Base-by-base conservation (phyloP, 2,329 filamentous ascomycete species). In the Aspergillus udagawae region DNA sequence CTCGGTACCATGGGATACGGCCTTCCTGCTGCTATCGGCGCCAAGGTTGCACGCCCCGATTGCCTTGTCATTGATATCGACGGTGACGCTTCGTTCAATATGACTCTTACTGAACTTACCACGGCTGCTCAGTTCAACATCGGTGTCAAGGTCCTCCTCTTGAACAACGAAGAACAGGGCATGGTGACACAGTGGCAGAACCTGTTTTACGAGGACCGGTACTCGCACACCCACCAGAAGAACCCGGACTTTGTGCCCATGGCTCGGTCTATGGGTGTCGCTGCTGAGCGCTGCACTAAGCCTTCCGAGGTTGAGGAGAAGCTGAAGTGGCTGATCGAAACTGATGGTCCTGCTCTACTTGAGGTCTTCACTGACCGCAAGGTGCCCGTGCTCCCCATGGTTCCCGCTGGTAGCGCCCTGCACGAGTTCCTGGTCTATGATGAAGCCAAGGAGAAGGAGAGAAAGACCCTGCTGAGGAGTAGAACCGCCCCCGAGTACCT, bases 181-280 rank as follows among this genome's bases (percentile, higher is more conserved):
- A 97, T 97, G 93, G 92, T 97, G 47, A 97, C 92, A 1, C 93
- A 97, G 79, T 97, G 93, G 93, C 93, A 97, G 78, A 92, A 91
- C 68, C 86, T 97, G 64, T 97, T 97, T 80, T 97, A 96, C 79
- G 89, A 96, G 75, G 92, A 97, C 72, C 87, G 93, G 66, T 97
- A 87, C 75, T 75, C 91, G 38, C 92, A 96, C 75, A 97, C 93
- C 0, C 93, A 97, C 75, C 92, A 96, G 79, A 83, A 85, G 72
- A 97, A 97, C 76, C 92, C 93, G n/a, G 87, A 97, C 73, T 97
- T 97, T 73, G 90, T 93, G 77, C 96, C 94, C 80, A 82, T 97
- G 49, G 86, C 91, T 35, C 90, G 97, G 63, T 88, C 93, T 23
- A 97, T 97, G 93, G 86, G 88, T 60, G 83, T 97, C 14, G 87